phyloP scores from a whole-genome alignment of 140 eudicot species.

The Anethum foeniculum region DNA sequence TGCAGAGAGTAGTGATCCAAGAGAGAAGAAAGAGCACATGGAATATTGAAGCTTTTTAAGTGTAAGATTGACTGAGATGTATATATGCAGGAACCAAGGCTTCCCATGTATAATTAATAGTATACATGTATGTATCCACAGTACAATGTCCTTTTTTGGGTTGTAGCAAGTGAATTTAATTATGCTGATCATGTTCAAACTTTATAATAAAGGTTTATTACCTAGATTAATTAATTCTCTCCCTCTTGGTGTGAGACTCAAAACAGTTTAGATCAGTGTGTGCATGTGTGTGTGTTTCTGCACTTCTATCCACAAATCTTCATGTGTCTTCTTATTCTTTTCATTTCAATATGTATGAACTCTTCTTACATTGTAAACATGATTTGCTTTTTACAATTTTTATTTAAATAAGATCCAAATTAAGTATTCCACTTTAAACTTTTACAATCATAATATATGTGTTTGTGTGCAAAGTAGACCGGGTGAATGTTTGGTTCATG shows the following conservation, averaged over 20 bases:
- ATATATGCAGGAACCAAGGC: neutral
- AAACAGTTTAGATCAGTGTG: constrained; percentile 14
- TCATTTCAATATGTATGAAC: neutral
- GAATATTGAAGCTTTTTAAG: constrained; percentile 1
- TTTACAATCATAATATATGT: neutral
- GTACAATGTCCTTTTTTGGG: constrained; percentile 1
- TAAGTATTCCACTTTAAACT: neutral
- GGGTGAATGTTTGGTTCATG: neutral
- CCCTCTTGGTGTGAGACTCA: constrained; percentile 3
- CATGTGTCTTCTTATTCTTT: constrained; percentile 9
- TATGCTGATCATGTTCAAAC: constrained; percentile 10
- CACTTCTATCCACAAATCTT: constrained; percentile 9
- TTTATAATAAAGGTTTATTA: neutral
- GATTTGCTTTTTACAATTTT: neutral
- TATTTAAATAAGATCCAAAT: neutral
- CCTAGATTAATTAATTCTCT: neutral
- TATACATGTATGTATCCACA: neutral
- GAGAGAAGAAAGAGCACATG: constrained; percentile 12
- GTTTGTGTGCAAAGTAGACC: too few species aligned
- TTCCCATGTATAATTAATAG: neutral
- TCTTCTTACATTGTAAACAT: neutral
- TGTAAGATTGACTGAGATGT: constrained; percentile 12
- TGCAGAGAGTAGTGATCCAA: constrained; percentile 11
- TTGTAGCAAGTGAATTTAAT: constrained; percentile 6
- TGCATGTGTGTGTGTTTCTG: constrained; percentile 14